Conservation (phyloP, 2,329 filamentous ascomycete species). For the Sclerotinia spermophila region DNA sequence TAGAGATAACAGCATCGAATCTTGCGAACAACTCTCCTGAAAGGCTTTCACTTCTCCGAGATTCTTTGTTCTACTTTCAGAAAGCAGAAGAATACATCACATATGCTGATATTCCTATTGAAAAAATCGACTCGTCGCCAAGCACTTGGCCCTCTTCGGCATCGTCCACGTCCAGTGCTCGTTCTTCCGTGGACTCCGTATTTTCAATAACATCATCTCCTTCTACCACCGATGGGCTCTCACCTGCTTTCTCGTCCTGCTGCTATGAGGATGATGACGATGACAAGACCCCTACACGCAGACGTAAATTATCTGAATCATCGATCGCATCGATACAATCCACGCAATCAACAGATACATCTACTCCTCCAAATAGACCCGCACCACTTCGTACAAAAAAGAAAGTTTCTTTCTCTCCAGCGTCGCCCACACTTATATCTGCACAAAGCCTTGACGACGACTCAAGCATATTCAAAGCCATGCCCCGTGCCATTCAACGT, state of each 20-base stretch:
- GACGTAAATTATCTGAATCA: conserved; percentile 13
- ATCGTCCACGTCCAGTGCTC: conserved; percentile 28
- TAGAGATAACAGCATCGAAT: conserved; percentile 32
- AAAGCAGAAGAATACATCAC: conserved; percentile 30
- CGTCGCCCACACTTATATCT: conserved; percentile 4
- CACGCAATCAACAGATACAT: not conserved
- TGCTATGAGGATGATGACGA: conserved; percentile 20
- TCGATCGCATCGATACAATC: conserved; percentile 9
- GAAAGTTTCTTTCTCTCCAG: conserved; percentile 32
- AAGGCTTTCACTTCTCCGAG: conserved; percentile 35
- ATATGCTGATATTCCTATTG: conserved; percentile 26
- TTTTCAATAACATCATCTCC: conserved; percentile 30
- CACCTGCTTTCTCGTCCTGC: conserved; percentile 21
- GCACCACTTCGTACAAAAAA: conserved; percentile 29
- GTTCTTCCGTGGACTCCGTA: conserved; percentile 33
- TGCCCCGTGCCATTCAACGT: not conserved
- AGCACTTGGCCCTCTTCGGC: conserved; percentile 17
- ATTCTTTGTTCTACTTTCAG: conserved; percentile 31
- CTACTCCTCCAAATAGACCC: conserved; percentile 11
- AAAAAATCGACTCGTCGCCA: conserved; percentile 18
- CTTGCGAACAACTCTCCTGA: conserved; percentile 28
- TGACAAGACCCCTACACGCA: conserved; percentile 13
- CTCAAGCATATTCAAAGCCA: not conserved
- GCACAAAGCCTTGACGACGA: not conserved
- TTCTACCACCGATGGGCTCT: conserved; percentile 14